Conservation (phyloP, 2,329 filamentous ascomycete genomes). For the Alternaria sp. region DNA sequence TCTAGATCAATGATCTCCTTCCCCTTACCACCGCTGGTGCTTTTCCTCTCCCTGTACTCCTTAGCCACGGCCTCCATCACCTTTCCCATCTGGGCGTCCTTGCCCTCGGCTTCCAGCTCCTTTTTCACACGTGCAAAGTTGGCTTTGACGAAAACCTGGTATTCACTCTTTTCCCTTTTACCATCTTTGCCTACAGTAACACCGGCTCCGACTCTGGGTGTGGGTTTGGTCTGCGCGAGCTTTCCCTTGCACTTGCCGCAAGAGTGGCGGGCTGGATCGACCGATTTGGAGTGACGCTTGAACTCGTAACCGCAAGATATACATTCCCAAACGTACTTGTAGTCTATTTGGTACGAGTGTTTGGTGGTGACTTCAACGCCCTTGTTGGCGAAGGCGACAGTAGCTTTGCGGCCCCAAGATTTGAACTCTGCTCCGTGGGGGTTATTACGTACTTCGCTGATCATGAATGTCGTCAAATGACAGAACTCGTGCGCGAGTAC, state of each 20-base stretch:
- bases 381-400: slow-evolving; percentile 66
- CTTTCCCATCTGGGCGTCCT: slow-evolving; percentile 62
- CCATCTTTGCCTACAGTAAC: slow-evolving; percentile 19
- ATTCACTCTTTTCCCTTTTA: slow-evolving; percentile 55
- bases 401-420: slow-evolving; percentile 66
- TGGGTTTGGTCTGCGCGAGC: slow-evolving; percentile 81
- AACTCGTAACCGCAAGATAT: slow-evolving; percentile 73
- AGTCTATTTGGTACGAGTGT: slow-evolving; percentile 89
- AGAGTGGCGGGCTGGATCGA: slow-evolving; percentile 74
- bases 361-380: slow-evolving; percentile 85
- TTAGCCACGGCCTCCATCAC: slow-evolving; percentile 74
- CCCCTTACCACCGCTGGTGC: slow-evolving; percentile 12
- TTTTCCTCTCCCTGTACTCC: slow-evolving; percentile 65
- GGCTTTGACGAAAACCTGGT: slow-evolving; percentile 70
- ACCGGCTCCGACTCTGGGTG: slow-evolving; percentile 61
- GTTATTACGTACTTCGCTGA: slow-evolving; percentile 76
- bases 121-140: slow-evolving; percentile 66
- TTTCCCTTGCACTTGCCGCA: slow-evolving; percentile 78
- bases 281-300: slow-evolving; percentile 85
- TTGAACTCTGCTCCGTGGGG: slow-evolving; percentile 90
- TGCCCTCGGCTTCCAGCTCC: slow-evolving; percentile 60
- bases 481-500: slow-evolving; percentile 97
- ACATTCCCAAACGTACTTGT: slow-evolving; percentile 91
- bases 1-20: slow-evolving; percentile 20
- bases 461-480: slow-evolving; percentile 91